A percentile compares a stretch with the other conserved stretches of the same genome.
These are phyloP conservation scores for Penstemon newberryi DNA, from an alignment of 257 asterid species.

Conservation along the genomic window DNA sequence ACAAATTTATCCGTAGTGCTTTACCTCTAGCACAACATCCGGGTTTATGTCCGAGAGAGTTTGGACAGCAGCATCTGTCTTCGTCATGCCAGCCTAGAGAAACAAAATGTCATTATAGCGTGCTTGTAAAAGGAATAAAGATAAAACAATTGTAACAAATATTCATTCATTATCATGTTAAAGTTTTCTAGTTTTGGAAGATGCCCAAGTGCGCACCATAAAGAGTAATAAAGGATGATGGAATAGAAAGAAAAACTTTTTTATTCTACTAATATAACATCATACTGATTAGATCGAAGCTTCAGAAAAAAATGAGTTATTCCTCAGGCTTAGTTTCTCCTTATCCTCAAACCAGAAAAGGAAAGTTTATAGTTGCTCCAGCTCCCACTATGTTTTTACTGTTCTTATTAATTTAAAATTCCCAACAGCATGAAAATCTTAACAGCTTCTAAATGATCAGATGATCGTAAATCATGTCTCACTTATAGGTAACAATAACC, in stretches of 20 bases:
- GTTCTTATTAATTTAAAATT: neutral
- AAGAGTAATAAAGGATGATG: neutral
- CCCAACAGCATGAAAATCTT: constrained; percentile 5
- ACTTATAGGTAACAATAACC: neutral
- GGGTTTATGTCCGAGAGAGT: constrained; percentile 96
- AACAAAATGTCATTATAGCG: constrained; percentile 24
- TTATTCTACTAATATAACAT: neutral
- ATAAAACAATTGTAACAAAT: neutral
- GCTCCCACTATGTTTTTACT: constrained; percentile 19
- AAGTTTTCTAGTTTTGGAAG: no score
- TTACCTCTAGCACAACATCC: constrained; percentile 96
- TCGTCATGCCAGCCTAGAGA: constrained; percentile 88
- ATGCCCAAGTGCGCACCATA: neutral
- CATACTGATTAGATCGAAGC: constrained; percentile 11
- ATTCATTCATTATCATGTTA: no score
- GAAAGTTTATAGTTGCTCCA: neutral
- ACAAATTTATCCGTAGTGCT: constrained; percentile 18
- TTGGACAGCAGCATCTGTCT: constrained; percentile 98
- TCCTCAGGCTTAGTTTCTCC: constrained; percentile 20
- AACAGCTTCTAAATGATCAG: constrained; percentile 18
- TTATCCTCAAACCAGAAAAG: constrained; percentile 19
- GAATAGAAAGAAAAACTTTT: neutral
- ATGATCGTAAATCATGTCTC: constrained; percentile 15
- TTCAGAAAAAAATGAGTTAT: neutral
- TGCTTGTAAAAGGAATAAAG: constrained; percentile 24